Base-by-base conservation (phyloP, 371 early-diverging fungal genomes). In the Mortierella sp. region DNA sequence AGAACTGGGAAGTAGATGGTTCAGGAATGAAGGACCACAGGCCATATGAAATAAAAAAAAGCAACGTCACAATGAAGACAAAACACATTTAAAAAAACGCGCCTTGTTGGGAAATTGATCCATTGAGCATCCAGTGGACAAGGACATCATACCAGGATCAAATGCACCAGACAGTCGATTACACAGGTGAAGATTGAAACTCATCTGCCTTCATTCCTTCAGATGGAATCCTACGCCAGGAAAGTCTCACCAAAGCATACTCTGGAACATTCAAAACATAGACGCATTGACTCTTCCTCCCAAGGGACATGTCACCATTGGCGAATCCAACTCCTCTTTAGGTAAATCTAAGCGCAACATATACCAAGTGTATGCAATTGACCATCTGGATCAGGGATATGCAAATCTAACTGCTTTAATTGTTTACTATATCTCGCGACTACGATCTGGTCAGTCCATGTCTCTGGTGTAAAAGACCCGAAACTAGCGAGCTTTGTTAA, bases 391-490 rank as follows among this genome's bases (percentile, higher is more conserved):
- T 9, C 28, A 28, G 54, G 58, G 28, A 24, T 24, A 26, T 24
- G 10, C 26, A 11, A 57, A 5, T 3, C 28, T 57, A 32, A 32
- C 20, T 28, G 22, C 26, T 18, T 28, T 12, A 12, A 26, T 57
- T 57, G 26, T 11, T 26, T 28, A 5, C 6, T 12, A 32, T 26
- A 58, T 58, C 35, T 32, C 12, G 16, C 16, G 12, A 28, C 16
- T 40, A 2, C 28, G 14, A 32, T 45, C 39, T 18, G 49, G 37
- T 45, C 45, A 81, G 83, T 81, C 9, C 73, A 81, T 43, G 67
- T 81, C 30, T 65, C 68, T 35, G 76, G 83, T 24, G 70, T 66
- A 18, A 35, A 69, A n/a, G 83, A 81, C 51, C 70, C 70, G n/a
- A 66, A 62, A 51, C 60, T 72, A 16, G 37, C 43, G 12, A 57